Conservation (phyloP, 352 stramenopile species). For the Globisporangium heterothallicum region DNA sequence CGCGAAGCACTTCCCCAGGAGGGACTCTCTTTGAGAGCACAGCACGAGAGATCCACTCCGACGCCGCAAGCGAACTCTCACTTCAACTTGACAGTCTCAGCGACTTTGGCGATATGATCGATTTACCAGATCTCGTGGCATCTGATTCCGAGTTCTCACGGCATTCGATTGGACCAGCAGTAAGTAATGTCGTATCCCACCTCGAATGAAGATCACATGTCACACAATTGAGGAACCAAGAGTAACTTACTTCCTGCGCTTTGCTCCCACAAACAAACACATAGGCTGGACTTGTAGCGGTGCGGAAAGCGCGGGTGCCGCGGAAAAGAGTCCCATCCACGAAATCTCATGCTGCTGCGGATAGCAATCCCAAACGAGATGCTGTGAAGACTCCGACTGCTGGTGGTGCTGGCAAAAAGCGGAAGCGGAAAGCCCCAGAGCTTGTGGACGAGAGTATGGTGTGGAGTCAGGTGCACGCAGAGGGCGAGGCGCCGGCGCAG, state of each 20-base stretch:
- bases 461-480: slow-evolving; percentile 28
- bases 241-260: no score
- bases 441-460: slow-evolving; percentile 20
- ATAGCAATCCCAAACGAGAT: no score
- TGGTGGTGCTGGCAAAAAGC: slow-evolving; percentile 11
- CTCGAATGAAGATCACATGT: no score
- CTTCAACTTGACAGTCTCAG: slow-evolving; percentile 44
- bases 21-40: slow-evolving; percentile 2
- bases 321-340: background rate
- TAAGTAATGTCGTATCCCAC: no score
- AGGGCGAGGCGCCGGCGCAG: slow-evolving; percentile 24
- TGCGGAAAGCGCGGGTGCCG: slow-evolving; percentile 12
- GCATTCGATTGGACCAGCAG: background rate
- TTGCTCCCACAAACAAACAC: no score
- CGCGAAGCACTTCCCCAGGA: background rate
- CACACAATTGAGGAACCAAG: background rate
- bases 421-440: slow-evolving; percentile 32
- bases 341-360: no score
- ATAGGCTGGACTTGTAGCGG: slow-evolving; percentile 3
- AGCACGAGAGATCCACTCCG: slow-evolving; percentile 21
- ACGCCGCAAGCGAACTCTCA: slow-evolving; percentile 21
- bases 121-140: slow-evolving; percentile 47
- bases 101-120: slow-evolving; percentile 52
- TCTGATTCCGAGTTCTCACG: slow-evolving; percentile 23
- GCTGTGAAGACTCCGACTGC: no score